Evolutionary conservation across 1,284 basidiomycete species (phyloP), one percentile per base, ranked within the genome.

Genomic region (Boletus hoseneyae): DNA sequence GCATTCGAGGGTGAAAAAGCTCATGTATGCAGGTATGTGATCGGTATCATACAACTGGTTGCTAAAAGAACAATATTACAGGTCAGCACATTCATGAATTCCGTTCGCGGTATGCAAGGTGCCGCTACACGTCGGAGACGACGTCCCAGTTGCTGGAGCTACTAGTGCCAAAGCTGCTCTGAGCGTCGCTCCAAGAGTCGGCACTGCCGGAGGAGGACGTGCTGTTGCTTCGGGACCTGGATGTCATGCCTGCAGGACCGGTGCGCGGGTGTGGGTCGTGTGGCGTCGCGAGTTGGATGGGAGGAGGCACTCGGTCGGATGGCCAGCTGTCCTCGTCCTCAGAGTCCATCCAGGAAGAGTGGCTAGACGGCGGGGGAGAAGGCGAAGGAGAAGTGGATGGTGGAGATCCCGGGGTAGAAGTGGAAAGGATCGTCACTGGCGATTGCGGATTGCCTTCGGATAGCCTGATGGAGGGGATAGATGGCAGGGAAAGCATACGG

Each of bases 101-200:
- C 13, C 36, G 36, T 23, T 38, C 11, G 19, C 9, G 13, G 18
- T 19, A 23, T n/a, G 9, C 34, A 48, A 8, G 30, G 30, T 25
- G 29, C 11, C 13, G 30, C 13, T 32, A n/a, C 2, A 39, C n/a
- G 11, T 55, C 35, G 42, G 62, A 67, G 37, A 66, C 19, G 34
- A 67, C 25, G 21, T 66, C 66, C 63, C 63, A 64, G 23, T 40
- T 43, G 35, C 52, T 45, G 3, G 49, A 45, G 29, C n/a, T n/a
- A n/a, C 42, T 30, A 4, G n/a, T 11, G 21, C 34, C 42, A 9
- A 48, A 36, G 25, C 50, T 53, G 40, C 57, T 64, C 33, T 64
- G 61, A 5, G 66, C 66, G 29, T 69, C 65, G 11, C 62, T 69
- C 63, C 63, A 65, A 13, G 65, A 54, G 32, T 55, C 63, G 27